A percentile compares a stretch with the other conserved stretches of the same genome.
phyloP scores from a whole-genome alignment of 306 rosid species.

The Ammopiptanthus mongolicus region DNA sequence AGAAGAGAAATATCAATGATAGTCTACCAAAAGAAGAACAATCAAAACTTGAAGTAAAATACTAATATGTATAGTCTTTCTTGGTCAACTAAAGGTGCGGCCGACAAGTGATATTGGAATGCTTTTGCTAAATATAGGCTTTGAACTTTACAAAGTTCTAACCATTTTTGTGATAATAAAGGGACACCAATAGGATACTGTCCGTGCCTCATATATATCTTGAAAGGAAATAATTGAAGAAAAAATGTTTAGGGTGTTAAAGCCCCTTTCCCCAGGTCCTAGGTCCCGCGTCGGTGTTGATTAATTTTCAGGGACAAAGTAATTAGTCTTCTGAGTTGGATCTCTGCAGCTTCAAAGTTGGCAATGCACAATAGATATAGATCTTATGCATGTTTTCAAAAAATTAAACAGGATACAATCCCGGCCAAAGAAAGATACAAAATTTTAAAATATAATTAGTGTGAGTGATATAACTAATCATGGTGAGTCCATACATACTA shows the following conservation, averaged over 20 bases:
- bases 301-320: neutral
- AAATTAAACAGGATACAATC: too few species aligned
- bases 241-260: neutral
- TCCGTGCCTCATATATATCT: neutral
- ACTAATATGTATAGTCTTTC: neutral
- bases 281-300: neutral
- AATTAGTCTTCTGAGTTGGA: neutral
- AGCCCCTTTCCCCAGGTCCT: neutral
- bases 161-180: neutral
- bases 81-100: slow-evolving; percentile 41
- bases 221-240: slow-evolving; percentile 4
- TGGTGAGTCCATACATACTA: too few species aligned
- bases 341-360: too few species aligned
- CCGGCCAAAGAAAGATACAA: too few species aligned
- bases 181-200: slow-evolving; percentile 22
- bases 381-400: too few species aligned
- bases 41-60: slow-evolving; percentile 1
- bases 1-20: neutral
- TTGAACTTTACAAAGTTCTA: slow-evolving; percentile 17
- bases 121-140: slow-evolving; percentile 29
- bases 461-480: too few species aligned
- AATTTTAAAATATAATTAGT: too few species aligned
- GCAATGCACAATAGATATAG: too few species aligned
- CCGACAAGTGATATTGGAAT: slow-evolving; percentile 35
- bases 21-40: neutral